Percentiles rank a stretch among this genome's conserved stretches.
Conservation (phyloP, 176 grass and related monocot species). For the Raddia guianensis region DNA sequence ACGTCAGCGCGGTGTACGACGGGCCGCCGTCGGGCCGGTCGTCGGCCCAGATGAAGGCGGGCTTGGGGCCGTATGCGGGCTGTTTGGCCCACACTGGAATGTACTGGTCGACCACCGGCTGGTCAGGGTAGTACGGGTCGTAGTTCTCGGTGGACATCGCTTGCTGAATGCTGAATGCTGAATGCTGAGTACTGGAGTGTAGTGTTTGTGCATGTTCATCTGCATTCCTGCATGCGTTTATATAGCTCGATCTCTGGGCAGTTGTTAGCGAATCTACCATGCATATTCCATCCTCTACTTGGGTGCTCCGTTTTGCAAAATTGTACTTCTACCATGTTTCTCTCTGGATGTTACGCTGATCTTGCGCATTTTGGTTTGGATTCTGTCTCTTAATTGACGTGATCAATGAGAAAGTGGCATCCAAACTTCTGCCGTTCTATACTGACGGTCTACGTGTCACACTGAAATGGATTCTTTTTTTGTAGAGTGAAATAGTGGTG, state of each 20-base stretch:
- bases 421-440: not conserved
- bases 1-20: slow-evolving; percentile 32
- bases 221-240: not conserved
- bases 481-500: too few relatives aligned
- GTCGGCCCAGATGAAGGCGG: slow-evolving; percentile 50
- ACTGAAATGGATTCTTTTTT: too few relatives aligned
- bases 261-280: not conserved
- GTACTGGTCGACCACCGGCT: slow-evolving; percentile 59
- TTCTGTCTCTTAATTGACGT: not conserved
- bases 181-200: not conserved
- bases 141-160: slow-evolving; percentile 60
- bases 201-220: too few relatives aligned
- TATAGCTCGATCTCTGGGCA: not conserved
- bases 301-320: not conserved
- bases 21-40: not conserved
- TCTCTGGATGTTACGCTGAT: not conserved
- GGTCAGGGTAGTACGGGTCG: slow-evolving; percentile 54
- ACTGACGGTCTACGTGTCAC: too few relatives aligned
- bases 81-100: slow-evolving; percentile 48
- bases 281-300: not conserved
- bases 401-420: not conserved
- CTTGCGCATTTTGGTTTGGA: not conserved
- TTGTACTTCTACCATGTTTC: not conserved
- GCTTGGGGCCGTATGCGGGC: slow-evolving; percentile 34
- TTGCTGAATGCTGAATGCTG: not conserved